phyloP scores from a whole-genome alignment of 192 early-diverging fungal species.

The Pilaira anomala region DNA sequence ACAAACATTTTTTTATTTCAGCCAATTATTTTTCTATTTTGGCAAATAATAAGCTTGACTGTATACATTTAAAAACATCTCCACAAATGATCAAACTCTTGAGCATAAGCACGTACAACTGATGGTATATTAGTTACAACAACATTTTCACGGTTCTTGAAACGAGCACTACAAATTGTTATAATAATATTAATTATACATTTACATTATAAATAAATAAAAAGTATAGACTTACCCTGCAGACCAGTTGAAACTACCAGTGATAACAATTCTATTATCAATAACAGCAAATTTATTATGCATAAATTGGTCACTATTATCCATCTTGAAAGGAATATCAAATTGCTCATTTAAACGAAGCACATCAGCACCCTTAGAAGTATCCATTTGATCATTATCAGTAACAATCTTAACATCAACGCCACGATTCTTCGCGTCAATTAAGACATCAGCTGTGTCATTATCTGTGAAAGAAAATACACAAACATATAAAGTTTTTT shows the following conservation, averaged over 20 bases:
- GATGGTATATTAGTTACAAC: conserved; percentile 59
- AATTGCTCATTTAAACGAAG: conserved; percentile 12
- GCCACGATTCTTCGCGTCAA: conserved; percentile 46
- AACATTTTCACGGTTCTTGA: conserved; percentile 63
- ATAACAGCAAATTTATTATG: conserved; percentile 73
- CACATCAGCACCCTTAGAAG: conserved; percentile 29
- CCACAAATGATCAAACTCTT: conserved; percentile 66
- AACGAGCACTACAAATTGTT: conserved; percentile 46
- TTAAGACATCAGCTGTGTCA: conserved; percentile 59
- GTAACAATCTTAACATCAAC: conserved; percentile 61
- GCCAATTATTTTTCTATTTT: too few relatives aligned
- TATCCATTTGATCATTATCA: conserved; percentile 50
- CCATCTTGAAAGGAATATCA: conserved; percentile 31
- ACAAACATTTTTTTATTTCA: too few relatives aligned
- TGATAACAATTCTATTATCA: conserved; percentile 54
- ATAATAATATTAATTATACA: not conserved
- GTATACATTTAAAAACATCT: conserved; percentile 35
- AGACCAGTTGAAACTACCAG: conserved; percentile 62
- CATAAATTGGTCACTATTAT: conserved; percentile 50
- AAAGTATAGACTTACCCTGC: conserved; percentile 37
- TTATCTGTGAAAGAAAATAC: conserved; percentile 73
- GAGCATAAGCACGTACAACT: conserved; percentile 49
- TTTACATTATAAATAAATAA: conserved; percentile 37
- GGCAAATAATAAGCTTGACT: too few relatives aligned
- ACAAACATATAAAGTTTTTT: conserved; percentile 57